These are phyloP conservation scores for Huiozyma naganishii DNA, from an alignment of 805 yeast species.

Conservation along the genomic window DNA sequence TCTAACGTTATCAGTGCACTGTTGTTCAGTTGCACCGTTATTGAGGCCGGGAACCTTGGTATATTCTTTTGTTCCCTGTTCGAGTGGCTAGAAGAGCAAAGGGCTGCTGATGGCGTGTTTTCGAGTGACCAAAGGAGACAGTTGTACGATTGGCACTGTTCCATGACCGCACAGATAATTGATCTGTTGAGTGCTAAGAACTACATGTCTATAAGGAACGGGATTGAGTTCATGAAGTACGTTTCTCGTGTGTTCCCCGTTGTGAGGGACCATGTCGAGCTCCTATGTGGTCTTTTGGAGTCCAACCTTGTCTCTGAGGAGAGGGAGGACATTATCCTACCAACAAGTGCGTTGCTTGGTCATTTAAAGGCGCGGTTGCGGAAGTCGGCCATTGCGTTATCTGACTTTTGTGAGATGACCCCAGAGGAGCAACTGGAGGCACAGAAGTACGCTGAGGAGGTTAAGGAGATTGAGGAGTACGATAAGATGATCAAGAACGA, in stretches of 20 bases:
- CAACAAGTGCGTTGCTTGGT: conserved; percentile 63
- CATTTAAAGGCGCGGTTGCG: conserved; percentile 44
- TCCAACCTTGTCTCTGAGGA: conserved; percentile 40
- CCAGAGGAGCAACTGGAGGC: conserved; percentile 12
- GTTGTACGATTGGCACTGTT: conserved; percentile 45
- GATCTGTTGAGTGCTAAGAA: conserved; percentile 29
- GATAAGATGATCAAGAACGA: conserved; percentile 13
- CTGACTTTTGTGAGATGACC: conserved; percentile 44
- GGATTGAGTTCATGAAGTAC: conserved; percentile 66
- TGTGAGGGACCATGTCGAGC: conserved; percentile 54
- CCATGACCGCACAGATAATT: conserved; percentile 29
- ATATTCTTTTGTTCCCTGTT: conserved; percentile 54
- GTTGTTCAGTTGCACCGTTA: conserved; percentile 57
- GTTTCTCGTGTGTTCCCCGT: conserved; percentile 54
- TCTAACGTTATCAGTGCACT: conserved; percentile 43
- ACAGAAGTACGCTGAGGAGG: conserved; percentile 7
- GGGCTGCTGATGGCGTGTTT: conserved; percentile 29
- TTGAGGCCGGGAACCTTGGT: conserved; percentile 77
- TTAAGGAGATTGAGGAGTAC: conserved; percentile 14
- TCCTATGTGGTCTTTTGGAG: conserved; percentile 37
- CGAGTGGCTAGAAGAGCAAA: conserved; percentile 34
- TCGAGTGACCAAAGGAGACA: conserved; percentile 26
- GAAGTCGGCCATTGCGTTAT: conserved; percentile 38
- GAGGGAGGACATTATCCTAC: conserved; percentile 71
- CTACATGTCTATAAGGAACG: conserved; percentile 72